phyloP scores from a whole-genome alignment of 2,329 filamentous ascomycete genomes.

The Calycina herbarum region DNA sequence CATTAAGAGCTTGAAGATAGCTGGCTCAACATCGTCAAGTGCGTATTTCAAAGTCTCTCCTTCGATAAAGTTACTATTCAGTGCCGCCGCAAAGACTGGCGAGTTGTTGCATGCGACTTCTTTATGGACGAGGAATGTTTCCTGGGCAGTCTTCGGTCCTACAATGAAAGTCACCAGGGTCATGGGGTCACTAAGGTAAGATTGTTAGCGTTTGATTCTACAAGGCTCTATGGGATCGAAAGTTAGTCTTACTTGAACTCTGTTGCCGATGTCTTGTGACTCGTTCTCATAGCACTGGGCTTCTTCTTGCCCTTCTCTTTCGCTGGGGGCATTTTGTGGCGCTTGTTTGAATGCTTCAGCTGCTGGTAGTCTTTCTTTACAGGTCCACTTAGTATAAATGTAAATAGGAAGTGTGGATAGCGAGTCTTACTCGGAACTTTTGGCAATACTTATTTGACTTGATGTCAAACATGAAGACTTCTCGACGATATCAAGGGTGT shows the following conservation, averaged over 20 bases:
- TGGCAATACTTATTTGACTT: too few relatives aligned
- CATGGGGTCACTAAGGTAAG: neutral
- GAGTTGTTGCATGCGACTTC: slow-evolving; percentile 19
- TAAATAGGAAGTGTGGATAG: too few relatives aligned
- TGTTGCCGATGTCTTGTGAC: neutral
- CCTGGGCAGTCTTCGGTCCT: neutral
- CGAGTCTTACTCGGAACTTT: too few relatives aligned
- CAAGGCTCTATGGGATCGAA: neutral
- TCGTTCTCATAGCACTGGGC: neutral
- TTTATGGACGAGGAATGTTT: slow-evolving; percentile 21
- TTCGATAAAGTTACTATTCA: slow-evolving; percentile 21
- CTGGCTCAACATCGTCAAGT: slow-evolving; percentile 9
- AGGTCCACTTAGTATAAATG: too few relatives aligned
- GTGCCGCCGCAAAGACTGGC: slow-evolving; percentile 13
- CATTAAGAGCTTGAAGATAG: slow-evolving; percentile 13
- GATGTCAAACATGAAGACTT: too few relatives aligned
- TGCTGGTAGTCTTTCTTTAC: too few relatives aligned
- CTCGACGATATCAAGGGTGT: too few relatives aligned
- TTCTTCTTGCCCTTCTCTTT: too few relatives aligned
- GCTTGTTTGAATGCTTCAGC: too few relatives aligned
- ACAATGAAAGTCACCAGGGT: slow-evolving; percentile 7
- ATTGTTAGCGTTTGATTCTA: neutral
- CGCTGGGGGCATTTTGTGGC: too few relatives aligned
- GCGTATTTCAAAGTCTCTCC: slow-evolving; percentile 19
- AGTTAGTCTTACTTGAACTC: neutral